Conservation (phyloP, 306 rosid species). For the Cajanus cajan region DNA sequence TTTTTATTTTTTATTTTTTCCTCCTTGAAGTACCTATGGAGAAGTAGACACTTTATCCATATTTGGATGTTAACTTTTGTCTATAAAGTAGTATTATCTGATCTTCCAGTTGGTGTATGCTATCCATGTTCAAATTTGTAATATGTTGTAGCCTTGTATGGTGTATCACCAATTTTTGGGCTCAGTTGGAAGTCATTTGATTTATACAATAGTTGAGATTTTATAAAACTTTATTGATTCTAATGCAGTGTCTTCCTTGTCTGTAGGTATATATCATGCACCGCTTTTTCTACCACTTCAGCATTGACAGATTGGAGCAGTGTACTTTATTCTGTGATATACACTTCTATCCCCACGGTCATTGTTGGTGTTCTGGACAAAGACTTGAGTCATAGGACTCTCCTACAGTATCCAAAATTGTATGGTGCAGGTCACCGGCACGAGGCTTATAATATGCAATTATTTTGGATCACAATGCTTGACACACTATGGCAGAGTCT, state of each 20-base stretch:
- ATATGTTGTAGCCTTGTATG: neutral
- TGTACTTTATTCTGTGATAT: constrained; percentile 77
- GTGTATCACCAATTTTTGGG: neutral
- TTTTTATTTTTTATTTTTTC: too few species aligned
- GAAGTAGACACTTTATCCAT: neutral
- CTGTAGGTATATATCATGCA: constrained; percentile 67
- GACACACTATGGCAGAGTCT: constrained; percentile 96
- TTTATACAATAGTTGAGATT: neutral
- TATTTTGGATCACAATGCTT: constrained; percentile 78
- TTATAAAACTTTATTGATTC: neutral
- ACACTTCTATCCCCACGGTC: constrained; percentile 81
- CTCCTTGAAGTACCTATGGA: too few species aligned
- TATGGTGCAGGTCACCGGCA: constrained; percentile 81
- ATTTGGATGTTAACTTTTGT: neutral
- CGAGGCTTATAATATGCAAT: constrained; percentile 69
- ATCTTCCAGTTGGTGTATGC: neutral
- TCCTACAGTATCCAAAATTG: constrained; percentile 64
- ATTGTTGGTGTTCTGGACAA: constrained; percentile 77
- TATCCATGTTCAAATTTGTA: neutral
- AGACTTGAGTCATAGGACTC: constrained; percentile 63
- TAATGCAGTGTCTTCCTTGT: constrained; percentile 23
- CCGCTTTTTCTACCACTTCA: constrained; percentile 78
- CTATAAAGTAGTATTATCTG: neutral
- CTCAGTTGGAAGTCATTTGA: neutral
- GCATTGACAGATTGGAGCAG: constrained; percentile 93